Conservation (phyloP, 768 basidiomycete species). For the Paxillus involutus region DNA sequence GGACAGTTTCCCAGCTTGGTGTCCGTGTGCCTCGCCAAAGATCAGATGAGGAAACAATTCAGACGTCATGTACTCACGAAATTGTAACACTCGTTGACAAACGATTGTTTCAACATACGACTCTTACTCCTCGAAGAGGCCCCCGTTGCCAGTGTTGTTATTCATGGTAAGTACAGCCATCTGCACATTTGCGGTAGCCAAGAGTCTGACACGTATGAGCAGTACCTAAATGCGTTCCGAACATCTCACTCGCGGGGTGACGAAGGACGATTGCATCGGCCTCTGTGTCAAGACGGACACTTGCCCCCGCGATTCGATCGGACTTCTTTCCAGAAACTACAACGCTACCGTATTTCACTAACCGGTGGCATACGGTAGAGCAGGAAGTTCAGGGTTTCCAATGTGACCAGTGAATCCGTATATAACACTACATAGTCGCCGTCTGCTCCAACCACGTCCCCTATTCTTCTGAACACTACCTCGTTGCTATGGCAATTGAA, state of each 20-base stretch:
- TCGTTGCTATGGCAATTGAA: neutral
- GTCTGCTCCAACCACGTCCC: neutral
- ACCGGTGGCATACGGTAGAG: no score
- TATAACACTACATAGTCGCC: neutral
- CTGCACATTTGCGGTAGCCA: no score
- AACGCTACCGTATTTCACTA: neutral
- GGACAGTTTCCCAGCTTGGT: conserved; percentile 1
- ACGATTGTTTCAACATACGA: no score
- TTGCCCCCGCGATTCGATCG: conserved; percentile 22
- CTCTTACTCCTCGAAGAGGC: no score
- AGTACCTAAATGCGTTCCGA: no score
- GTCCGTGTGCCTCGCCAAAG: conserved; percentile 24
- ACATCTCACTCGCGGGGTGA: no score
- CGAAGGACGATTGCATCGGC: conserved; percentile 23
- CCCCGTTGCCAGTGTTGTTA: neutral
- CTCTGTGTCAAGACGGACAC: neutral
- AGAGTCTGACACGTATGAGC: no score
- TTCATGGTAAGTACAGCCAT: no score
- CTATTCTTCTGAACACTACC: neutral
- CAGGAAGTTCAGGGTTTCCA: no score
- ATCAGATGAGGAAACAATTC: conserved; percentile 2
- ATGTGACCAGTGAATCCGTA: neutral
- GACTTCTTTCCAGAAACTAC: conserved; percentile 14
- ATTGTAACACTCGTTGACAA: neutral
- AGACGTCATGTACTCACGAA: neutral